Percentiles rank a stretch among this genome's conserved stretches.
These are phyloP conservation scores for Coffea humblotiana DNA, from an alignment of 305 asterid species.

Conservation along the genomic window DNA sequence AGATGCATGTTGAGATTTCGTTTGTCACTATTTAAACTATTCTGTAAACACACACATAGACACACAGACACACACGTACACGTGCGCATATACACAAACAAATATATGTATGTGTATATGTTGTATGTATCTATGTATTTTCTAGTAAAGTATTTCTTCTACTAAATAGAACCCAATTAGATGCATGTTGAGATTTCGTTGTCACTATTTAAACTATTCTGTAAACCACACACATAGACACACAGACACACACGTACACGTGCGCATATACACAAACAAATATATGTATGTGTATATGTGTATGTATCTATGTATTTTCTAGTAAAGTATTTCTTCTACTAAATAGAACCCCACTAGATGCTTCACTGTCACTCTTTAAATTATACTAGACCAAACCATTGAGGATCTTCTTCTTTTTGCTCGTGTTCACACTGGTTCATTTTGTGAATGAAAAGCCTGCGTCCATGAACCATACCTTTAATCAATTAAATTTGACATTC, in stretches of 20 bases:
- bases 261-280: too few species aligned
- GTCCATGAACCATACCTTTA: not conserved
- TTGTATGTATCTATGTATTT: too few species aligned
- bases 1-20: not conserved
- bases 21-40: not conserved
- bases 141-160: not conserved
- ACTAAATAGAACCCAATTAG: not conserved
- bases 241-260: too few species aligned
- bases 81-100: too few species aligned
- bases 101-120: too few species aligned
- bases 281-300: too few species aligned
- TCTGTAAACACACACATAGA: not conserved
- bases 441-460: not conserved
- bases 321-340: too few species aligned
- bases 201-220: not conserved
- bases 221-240: too few species aligned
- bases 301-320: too few species aligned
- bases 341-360: not conserved
- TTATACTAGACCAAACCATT: not conserved
- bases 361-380: not conserved
- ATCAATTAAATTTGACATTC: too few species aligned
- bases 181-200: not conserved
- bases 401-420: not conserved
- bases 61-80: too few species aligned
- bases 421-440: conserved; percentile 3